Conservation (phyloP, 2,329 filamentous ascomycete species). For the Epichloe bromicola region DNA sequence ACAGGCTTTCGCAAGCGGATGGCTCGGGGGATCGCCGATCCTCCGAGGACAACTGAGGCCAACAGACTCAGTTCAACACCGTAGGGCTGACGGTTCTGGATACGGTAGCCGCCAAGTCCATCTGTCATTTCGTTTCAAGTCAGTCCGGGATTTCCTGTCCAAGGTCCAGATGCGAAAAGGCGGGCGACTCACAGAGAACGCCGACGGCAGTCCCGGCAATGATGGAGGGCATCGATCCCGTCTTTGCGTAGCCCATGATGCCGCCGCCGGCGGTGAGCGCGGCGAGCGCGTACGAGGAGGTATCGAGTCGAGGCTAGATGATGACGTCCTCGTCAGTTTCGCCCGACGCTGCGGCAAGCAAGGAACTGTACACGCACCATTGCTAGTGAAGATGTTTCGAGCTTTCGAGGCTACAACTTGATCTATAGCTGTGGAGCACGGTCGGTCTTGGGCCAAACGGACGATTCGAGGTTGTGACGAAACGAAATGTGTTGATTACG, state of each 20-base stretch:
- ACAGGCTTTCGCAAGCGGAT: conserved; percentile 76
- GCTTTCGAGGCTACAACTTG: background rate
- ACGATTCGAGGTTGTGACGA: no score
- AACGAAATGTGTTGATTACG: background rate
- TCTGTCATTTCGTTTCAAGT: conserved; percentile 31
- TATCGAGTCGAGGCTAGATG: conserved; percentile 18
- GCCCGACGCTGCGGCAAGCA: background rate
- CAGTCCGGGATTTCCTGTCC: background rate
- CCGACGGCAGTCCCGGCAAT: conserved; percentile 78
- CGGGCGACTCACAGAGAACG: conserved; percentile 36
- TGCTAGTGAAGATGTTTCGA: background rate
- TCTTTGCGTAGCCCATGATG: conserved; percentile 72
- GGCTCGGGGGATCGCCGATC: conserved; percentile 72
- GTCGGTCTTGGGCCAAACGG: no score
- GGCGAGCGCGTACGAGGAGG: conserved; percentile 66
- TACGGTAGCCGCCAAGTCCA: conserved; percentile 67
- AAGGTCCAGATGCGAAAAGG: background rate
- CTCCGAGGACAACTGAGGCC: conserved; percentile 73
- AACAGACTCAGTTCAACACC: conserved; percentile 82
- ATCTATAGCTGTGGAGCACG: no score
- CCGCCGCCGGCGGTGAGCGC: conserved; percentile 77
- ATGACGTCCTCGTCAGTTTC: background rate
- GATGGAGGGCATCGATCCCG: conserved; percentile 76
- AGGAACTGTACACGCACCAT: background rate
- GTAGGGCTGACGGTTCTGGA: conserved; percentile 62